Percentiles rank a stretch among this genome's conserved stretches.
Evolutionary conservation across 768 basidiomycete species (phyloP).

Genomic region (Amyloporia xantha): DNA sequence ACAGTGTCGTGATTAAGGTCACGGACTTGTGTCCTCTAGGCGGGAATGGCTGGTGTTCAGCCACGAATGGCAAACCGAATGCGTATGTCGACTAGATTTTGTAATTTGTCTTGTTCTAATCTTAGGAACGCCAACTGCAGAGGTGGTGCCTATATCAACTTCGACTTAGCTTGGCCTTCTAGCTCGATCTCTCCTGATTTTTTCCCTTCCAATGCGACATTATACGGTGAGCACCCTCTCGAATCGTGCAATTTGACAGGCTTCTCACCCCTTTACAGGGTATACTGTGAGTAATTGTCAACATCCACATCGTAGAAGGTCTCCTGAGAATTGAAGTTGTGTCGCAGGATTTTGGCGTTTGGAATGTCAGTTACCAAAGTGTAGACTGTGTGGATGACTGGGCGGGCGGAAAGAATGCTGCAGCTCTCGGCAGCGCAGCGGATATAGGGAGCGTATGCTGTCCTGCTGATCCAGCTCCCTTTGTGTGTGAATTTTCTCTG

Average conservation of each 20-base stretch:
- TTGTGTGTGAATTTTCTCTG: conserved; percentile 29
- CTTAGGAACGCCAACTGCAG: no score
- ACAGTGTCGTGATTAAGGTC: conserved; percentile 67
- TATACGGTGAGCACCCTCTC: conserved; percentile 50
- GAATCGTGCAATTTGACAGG: conserved; percentile 22
- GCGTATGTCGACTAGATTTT: conserved; percentile 35
- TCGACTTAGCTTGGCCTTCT: conserved; percentile 79
- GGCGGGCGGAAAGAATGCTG: conserved; percentile 50
- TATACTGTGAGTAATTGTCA: conserved; percentile 28
- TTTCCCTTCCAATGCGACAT: conserved; percentile 62
- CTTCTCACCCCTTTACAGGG: conserved; percentile 19
- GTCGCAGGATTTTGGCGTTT: conserved; percentile 70
- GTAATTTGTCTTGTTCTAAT: no score
- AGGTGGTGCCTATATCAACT: conserved; percentile 66
- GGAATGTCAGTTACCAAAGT: conserved; percentile 69
- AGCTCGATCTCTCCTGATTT: conserved; percentile 58
- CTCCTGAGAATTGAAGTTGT: background rate
- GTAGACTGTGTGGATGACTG: conserved; percentile 59
- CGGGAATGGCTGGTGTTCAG: conserved; percentile 63
- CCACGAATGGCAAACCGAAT: conserved; percentile 53
- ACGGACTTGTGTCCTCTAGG: conserved; percentile 75
- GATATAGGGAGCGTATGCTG: conserved; percentile 63
- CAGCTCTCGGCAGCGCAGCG: conserved; percentile 64
- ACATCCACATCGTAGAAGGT: background rate
- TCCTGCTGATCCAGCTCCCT: conserved; percentile 50